Evolutionary conservation across 2,329 filamentous ascomycete genomes (phyloP).

Genomic region (Aspergillus oerlinghausenensis): DNA sequence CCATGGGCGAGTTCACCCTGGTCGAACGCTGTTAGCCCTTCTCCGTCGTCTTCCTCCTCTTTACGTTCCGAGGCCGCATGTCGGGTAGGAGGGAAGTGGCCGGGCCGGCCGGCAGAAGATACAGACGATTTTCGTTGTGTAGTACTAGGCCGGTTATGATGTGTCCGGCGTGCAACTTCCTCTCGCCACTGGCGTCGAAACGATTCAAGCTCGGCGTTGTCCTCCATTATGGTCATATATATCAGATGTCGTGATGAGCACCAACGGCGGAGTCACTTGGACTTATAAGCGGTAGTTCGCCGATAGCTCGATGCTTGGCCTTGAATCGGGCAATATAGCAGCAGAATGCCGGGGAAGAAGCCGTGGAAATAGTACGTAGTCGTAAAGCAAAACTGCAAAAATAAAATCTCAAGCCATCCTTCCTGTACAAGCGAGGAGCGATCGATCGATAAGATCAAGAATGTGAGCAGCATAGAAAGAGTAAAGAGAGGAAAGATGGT

Average conservation of each 20-base stretch:
- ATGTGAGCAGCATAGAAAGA: neutral
- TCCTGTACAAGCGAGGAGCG: neutral
- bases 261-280: slow-evolving; percentile 6
- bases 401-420: neutral
- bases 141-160: slow-evolving; percentile 10
- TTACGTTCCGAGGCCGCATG: slow-evolving; percentile 36
- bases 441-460: neutral
- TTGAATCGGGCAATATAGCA: neutral
- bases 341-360: neutral
- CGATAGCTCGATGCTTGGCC: neutral
- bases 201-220: slow-evolving; percentile 70
- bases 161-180: slow-evolving; percentile 60
- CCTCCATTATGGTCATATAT: slow-evolving; percentile 30
- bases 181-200: slow-evolving; percentile 84
- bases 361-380: neutral
- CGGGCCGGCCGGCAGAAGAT: slow-evolving; percentile 17
- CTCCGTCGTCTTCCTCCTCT: slow-evolving; percentile 35
- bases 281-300: slow-evolving; percentile 19
- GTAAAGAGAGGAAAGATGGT: neutral
- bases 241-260: slow-evolving; percentile 18
- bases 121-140: slow-evolving; percentile 11
- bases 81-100: slow-evolving; percentile 35
- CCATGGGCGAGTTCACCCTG: slow-evolving; percentile 32
- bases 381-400: neutral
- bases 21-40: slow-evolving; percentile 17